Evolutionary conservation across 257 asterid species (phyloP), one percentile per base, ranked within the genome.

Genomic region (Scutellaria baicalensis): DNA sequence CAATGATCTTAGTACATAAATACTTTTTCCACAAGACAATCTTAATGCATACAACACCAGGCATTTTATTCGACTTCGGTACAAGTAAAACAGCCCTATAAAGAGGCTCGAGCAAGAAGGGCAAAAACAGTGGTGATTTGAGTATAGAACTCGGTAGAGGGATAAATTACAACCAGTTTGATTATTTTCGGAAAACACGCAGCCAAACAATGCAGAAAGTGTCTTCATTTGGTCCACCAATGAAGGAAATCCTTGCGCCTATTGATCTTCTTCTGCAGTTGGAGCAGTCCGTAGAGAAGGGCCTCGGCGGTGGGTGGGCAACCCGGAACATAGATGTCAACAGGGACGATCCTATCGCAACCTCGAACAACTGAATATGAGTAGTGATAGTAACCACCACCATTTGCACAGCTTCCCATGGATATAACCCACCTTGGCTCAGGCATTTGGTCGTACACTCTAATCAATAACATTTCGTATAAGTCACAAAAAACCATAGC

Each of bases 361-460:
- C 98, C 98, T 72, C 98, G 82, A 50, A 93, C 97, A 7, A 93
- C 96, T 12, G 98, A 91, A 27, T 93, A 93, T 0, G 98, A 93
- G 81, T 93, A 93, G 71, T 93, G 98, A 82, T 90, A 93, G 84
- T 93, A 93, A 6, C 99, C 99, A 13, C 99, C 99, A 66, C 99
- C 99, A 1, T 93, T 93, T 52, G 99, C 99, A 61, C 97, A 93
- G 90, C 97, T 93, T 66, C 99, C 99, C 99, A 93, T 93, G 2
- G 97, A 93, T 70, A 93, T 88, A 3, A 91, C 99, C 97, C 99
- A 91, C 88, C 99, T 88, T 54, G 99, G 99, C 87, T 93, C 99
- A 0, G 99, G 99, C 99, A 93, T 93, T 83, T 93, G 99, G 79
- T 91, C 97, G 21, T 93, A 93, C 63, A 91, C 99, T 66, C 97